Conservation (phyloP, 148 eudicot species). For the Fagopyrum homotropicum region DNA sequence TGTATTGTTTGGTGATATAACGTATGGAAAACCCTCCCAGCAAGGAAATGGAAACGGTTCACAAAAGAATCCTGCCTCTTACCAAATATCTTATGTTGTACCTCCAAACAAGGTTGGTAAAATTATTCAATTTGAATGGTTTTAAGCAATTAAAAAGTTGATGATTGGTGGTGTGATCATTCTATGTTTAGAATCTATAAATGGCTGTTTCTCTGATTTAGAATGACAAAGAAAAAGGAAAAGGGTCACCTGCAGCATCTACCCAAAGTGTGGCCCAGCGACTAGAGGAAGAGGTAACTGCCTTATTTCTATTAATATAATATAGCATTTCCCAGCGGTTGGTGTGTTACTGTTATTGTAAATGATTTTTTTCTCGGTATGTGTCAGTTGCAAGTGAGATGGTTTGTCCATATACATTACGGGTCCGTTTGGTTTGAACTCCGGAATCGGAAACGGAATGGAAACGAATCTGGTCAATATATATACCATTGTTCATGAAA, state of each 20-base stretch:
- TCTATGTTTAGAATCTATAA: not conserved
- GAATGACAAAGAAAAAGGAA: slow-evolving; percentile 71
- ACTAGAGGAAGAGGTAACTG: slow-evolving; percentile 69
- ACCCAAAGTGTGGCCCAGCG: slow-evolving; percentile 61
- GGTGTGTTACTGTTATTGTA: not conserved
- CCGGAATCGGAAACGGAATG: no score
- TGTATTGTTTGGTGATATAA: slow-evolving; percentile 75
- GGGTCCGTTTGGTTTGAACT: no score
- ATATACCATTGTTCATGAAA: no score
- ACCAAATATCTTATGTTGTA: slow-evolving; percentile 62
- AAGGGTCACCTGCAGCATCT: slow-evolving; percentile 33
- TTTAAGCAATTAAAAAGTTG: not conserved
- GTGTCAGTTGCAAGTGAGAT: not conserved
- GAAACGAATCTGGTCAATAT: no score
- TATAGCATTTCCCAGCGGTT: not conserved
- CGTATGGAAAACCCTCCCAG: slow-evolving; percentile 71
- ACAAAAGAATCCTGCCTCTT: slow-evolving; percentile 68
- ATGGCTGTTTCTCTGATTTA: slow-evolving; percentile 19
- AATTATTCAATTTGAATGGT: not conserved
- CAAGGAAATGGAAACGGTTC: slow-evolving; percentile 52
- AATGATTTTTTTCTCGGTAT: not conserved
- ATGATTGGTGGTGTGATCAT: not conserved
- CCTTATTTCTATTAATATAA: not conserved
- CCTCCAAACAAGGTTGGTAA: slow-evolving; percentile 75
- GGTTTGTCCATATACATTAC: not conserved